Evolutionary conservation across 192 early-diverging fungal species (phyloP).

Genomic region (Neocallimastix lanati): DNA sequence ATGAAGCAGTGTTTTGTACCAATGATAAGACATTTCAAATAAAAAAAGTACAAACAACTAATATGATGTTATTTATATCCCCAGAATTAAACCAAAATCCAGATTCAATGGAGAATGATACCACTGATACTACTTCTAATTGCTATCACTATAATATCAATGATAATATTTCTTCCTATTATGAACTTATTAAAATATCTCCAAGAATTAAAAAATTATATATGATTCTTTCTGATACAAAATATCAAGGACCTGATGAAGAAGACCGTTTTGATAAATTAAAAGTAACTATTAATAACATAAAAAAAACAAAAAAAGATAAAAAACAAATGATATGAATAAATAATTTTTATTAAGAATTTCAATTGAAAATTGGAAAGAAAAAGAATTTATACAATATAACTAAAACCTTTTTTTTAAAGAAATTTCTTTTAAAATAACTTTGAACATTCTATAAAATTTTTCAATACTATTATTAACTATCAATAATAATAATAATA

Average conservation of each 20-base stretch:
- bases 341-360: no score
- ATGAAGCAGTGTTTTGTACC: not conserved
- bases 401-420: no score
- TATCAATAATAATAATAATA: no score
- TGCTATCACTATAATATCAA: not conserved
- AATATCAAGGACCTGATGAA: not conserved
- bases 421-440: no score
- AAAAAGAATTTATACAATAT: no score
- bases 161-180: not conserved
- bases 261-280: not conserved
- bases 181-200: not conserved
- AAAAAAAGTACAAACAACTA: not conserved
- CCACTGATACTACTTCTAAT: no score
- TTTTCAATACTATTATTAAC: no score
- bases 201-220: not conserved
- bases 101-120: no score
- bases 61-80: not conserved
- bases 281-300: not conserved
- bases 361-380: no score
- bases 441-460: no score
- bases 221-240: not conserved
- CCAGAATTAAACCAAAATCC: not conserved
- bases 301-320: no score
- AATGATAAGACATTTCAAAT: not conserved
- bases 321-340: no score